These are phyloP conservation scores for Saccharomycopsis lassenensis DNA, from an alignment of 805 yeast species.

Conservation along the genomic window DNA sequence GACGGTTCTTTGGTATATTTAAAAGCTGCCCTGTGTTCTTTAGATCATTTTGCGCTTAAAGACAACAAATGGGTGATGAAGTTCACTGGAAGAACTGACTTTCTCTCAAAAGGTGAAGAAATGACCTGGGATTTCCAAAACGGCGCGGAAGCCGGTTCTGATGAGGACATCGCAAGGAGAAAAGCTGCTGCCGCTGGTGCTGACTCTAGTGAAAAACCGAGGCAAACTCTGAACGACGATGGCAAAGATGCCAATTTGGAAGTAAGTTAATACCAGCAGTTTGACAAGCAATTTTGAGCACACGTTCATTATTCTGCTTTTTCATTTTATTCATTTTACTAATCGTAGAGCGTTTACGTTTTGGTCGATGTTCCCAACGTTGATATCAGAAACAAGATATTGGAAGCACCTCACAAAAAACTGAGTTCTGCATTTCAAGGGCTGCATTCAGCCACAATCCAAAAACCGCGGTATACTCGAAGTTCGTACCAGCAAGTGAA, in stretches of 20 bases:
- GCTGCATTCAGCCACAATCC: too few species aligned
- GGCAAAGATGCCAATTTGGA: conserved; percentile 10
- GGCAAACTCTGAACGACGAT: not conserved
- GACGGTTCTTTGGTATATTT: conserved; percentile 37
- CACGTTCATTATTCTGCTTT: too few species aligned
- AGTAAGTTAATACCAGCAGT: too few species aligned
- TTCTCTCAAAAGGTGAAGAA: conserved; percentile 70
- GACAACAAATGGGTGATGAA: conserved; percentile 44
- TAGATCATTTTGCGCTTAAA: conserved; percentile 39
- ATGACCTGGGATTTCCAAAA: conserved; percentile 84
- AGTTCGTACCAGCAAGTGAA: conserved; percentile 21
- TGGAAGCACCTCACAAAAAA: too few species aligned
- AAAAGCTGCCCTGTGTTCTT: conserved; percentile 76
- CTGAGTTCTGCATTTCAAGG: too few species aligned
- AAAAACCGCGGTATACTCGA: too few species aligned
- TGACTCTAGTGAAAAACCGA: conserved; percentile 8
- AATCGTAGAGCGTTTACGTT: conserved; percentile 14
- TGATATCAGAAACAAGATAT: too few species aligned
- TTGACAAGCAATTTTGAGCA: too few species aligned
- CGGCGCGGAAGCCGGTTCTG: conserved; percentile 81
- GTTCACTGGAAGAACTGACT: conserved; percentile 66
- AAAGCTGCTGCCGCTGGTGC: conserved; percentile 20
- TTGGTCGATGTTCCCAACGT: conserved; percentile 9
- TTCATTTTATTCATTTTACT: conserved; percentile 3
- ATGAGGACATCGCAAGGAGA: conserved; percentile 65